Evolutionary conservation across 2,329 filamentous ascomycete species (phyloP), one percentile per base, ranked within the genome.

Genomic region (Plenodomus tracheiphilus): DNA sequence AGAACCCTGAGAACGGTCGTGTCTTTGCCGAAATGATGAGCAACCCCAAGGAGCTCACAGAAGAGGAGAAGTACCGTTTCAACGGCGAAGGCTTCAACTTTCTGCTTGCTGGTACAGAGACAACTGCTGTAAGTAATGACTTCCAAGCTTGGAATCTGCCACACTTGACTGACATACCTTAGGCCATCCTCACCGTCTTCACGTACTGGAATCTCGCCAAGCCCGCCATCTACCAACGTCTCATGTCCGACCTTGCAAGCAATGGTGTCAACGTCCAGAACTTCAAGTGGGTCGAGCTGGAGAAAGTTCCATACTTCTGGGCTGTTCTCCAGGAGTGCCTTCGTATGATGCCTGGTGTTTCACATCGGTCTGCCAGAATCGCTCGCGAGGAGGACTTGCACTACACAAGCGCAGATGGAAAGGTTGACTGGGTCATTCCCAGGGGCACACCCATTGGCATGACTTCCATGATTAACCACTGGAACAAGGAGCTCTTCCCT

Each of bases 201-300:
- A 56, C 66, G 5, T 72, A 68, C 53, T 63, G 67, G 62, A 53
- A 77, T 2, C 68, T 69, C 13, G 64, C 60, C 36, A 68, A 64
- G 21, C 66, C 59, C 28, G 37, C 52, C 21, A 30, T 64, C 16
- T 58, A 62, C 34, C 39, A 49, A 3, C 54, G 57, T 18, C 52
- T 69, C 15, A 54, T 52, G 51, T 58, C 49, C 36, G 64, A 61
- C 17, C 59, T 65, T 40, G 57, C 47, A 30, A 55, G 37, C 18
- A 46, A 48, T 10, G 49, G 50, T 15, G 28, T 59, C 37, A 53
- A 49, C 21, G 17, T 46, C 2, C 48, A 56, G 17, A 56, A 48
- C 20, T 30, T 61, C 20, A 59, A 55, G 21, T 61, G 54, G 54
- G 30, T 54, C 22, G 57, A 65, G 15, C 57, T 66, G 7, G 65